Percentiles rank a stretch among this genome's conserved stretches.
These are phyloP conservation scores for Santalum album DNA, from an alignment of 164 flowering plant genomes.

Conservation along the genomic window DNA sequence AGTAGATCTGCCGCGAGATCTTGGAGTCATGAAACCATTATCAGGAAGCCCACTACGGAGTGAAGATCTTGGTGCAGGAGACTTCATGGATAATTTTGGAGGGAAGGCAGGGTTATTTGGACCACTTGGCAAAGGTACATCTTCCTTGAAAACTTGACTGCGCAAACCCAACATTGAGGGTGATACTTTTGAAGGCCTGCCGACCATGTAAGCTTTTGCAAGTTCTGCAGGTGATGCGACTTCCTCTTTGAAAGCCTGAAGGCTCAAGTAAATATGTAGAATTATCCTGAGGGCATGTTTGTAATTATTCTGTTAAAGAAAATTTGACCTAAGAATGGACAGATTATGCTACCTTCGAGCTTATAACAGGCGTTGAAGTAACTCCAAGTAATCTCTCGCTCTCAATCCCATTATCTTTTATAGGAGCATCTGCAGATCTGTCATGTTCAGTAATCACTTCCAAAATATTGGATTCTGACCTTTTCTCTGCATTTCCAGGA, in stretches of 20 bases:
- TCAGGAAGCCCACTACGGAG: conserved; percentile 22
- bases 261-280: neutral
- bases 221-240: conserved; percentile 73
- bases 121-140: conserved; percentile 18
- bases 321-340: neutral
- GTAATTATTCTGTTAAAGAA: neutral
- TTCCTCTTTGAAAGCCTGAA: conserved; percentile 54
- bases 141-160: conserved; percentile 32
- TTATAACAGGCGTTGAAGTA: conserved; percentile 23
- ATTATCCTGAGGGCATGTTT: neutral
- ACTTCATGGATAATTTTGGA: conserved; percentile 24
- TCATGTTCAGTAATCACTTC: conserved; percentile 10
- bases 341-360: conserved; percentile 25
- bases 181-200: conserved; percentile 50
- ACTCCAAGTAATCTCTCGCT: conserved; percentile 10
- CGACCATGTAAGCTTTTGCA: conserved; percentile 92
- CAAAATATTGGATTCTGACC: conserved; percentile 21
- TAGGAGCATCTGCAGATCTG: conserved; percentile 12
- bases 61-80: conserved; percentile 33
- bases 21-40: conserved; percentile 51
- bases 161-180: conserved; percentile 41
- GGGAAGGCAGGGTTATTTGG: conserved; percentile 19
- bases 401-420: conserved; percentile 22
- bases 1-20: conserved; percentile 79
- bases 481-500: conserved; percentile 21